Conservation (phyloP, 805 yeast species). For the Yarrowia sp. region DNA sequence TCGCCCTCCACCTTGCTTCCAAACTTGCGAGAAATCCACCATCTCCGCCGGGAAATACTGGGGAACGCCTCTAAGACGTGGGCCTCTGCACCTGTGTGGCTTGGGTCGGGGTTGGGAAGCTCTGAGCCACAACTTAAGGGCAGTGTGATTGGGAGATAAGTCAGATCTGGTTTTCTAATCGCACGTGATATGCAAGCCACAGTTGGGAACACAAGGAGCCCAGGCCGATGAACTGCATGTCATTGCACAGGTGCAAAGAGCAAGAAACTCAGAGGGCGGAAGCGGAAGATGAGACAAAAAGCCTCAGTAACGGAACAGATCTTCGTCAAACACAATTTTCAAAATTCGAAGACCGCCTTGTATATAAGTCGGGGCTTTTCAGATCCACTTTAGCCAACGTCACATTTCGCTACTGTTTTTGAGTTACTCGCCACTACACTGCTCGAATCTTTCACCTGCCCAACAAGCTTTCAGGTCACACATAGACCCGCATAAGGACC, state of each 20-base stretch:
- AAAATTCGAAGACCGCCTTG: not conserved
- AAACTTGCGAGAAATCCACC: constrained; percentile 4
- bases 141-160: constrained; percentile 16
- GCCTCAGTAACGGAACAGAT: not conserved
- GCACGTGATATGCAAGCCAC: constrained; percentile 25
- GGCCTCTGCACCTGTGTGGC: constrained; percentile 7
- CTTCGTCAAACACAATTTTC: not conserved
- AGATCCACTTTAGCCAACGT: not conserved
- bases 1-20: constrained; percentile 6
- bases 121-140: not conserved
- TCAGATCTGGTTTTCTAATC: not conserved
- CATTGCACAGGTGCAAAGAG: constrained; percentile 4
- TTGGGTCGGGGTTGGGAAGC: not conserved
- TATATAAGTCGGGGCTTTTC: not conserved
- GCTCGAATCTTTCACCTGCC: constrained; percentile 1
- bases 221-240: constrained; percentile 11
- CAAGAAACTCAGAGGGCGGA: constrained; percentile 1
- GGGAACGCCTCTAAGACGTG: not conserved
- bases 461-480: constrained; percentile 1
- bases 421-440: not conserved
- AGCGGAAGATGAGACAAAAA: not conserved
- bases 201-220: not conserved
- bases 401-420: not conserved
- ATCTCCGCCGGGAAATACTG: not conserved
- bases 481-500: constrained; percentile 18